phyloP scores from a whole-genome alignment of 169 alveolate genomes.

The Eimeria mitis region DNA sequence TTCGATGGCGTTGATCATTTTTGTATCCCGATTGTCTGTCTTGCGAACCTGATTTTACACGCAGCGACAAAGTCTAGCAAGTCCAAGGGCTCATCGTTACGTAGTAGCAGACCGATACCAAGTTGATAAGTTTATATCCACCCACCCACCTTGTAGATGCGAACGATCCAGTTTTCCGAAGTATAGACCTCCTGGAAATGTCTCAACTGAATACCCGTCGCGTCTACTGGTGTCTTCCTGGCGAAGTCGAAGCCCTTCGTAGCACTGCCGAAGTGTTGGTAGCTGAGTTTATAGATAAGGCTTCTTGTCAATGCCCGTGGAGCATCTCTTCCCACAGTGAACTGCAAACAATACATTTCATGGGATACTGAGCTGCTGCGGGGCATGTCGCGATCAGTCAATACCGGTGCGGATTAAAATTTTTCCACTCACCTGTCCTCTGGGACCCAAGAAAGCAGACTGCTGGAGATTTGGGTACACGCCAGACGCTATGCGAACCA shows the following conservation, averaged over 20 bases:
- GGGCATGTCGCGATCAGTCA: background rate
- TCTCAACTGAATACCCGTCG: constrained; percentile 88
- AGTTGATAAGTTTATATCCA: background rate
- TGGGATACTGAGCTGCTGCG: background rate
- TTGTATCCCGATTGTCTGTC: constrained; percentile 33
- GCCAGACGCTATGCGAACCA: constrained; percentile 98
- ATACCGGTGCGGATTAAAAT: background rate
- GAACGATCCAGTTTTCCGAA: constrained; percentile 98
- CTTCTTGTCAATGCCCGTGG: constrained; percentile 94
- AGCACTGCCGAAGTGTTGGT: constrained; percentile 95
- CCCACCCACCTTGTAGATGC: constrained; percentile 95
- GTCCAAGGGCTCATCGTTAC: background rate
- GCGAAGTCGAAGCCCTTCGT: constrained; percentile 96
- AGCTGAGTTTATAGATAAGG: constrained; percentile 96
- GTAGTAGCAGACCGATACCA: background rate
- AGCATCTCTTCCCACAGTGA: constrained; percentile 96
- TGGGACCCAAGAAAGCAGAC: constrained; percentile 85
- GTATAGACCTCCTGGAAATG: constrained; percentile 98
- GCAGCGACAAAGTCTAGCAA: constrained; percentile 6
- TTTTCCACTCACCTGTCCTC: constrained; percentile 67
- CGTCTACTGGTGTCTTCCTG: constrained; percentile 88
- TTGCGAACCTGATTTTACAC: constrained; percentile 65
- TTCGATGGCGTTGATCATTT: constrained; percentile 67
- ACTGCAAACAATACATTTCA: constrained; percentile 82
- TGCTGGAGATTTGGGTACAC: constrained; percentile 92